phyloP scores from a whole-genome alignment of 805 yeast species.

The Isabelozyma gotoi region DNA sequence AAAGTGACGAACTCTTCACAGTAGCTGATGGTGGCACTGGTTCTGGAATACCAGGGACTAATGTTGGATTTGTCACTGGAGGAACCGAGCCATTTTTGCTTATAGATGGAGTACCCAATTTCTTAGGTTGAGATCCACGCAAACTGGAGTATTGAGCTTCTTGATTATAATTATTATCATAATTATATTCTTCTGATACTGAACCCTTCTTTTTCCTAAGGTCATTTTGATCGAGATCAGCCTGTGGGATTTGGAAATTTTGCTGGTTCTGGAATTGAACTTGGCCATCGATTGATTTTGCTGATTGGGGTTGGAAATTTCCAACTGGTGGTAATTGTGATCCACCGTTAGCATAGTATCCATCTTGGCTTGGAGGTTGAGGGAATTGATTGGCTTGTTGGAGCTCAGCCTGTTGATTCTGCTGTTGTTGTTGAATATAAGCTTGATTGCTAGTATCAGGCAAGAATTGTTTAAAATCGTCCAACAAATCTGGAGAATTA shows the following conservation, averaged over 20 bases:
- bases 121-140: constrained; percentile 32
- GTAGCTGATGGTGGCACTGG: constrained; percentile 55
- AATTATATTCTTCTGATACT: constrained; percentile 25
- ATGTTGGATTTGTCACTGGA: constrained; percentile 52
- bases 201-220: constrained; percentile 19
- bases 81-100: constrained; percentile 34
- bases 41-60: constrained; percentile 84
- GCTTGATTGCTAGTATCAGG: constrained; percentile 70
- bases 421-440: constrained; percentile 19
- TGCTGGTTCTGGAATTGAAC: constrained; percentile 4
- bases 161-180: constrained; percentile 35
- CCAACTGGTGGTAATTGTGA: constrained; percentile 86
- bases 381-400: constrained; percentile 16
- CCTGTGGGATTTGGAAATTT: constrained; percentile 5
- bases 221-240: constrained; percentile 13
- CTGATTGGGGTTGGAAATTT: constrained; percentile 70
- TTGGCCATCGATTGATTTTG: constrained; percentile 5
- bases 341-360: constrained; percentile 27
- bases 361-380: constrained; percentile 10
- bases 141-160: constrained; percentile 52
- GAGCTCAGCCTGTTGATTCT: constrained; percentile 17
- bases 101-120: constrained; percentile 3
- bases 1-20: constrained; percentile 56
- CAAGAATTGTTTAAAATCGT: constrained; percentile 91
- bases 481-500: constrained; percentile 90